These are phyloP conservation scores for Xerocomus minutiporus DNA, from an alignment of 1,284 basidiomycete species.

Conservation along the genomic window DNA sequence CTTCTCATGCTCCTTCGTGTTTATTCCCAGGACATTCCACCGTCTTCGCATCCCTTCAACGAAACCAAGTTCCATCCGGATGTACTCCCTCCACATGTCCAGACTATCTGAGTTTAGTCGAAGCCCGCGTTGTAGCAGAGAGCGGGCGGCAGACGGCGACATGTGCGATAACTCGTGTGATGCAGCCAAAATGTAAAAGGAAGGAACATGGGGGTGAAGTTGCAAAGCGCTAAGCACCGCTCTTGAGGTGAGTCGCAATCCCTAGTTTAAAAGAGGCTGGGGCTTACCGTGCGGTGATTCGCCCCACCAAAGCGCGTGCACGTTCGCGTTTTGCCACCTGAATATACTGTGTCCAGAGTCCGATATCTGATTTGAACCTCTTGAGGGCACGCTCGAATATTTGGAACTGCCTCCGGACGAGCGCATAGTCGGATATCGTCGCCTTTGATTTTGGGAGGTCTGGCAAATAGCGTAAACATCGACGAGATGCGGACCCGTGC, in stretches of 20 bases:
- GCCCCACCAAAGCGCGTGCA: conserved; percentile 76
- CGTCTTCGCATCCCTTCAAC: conserved; percentile 78
- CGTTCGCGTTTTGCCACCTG: conserved; percentile 77
- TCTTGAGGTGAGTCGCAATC: conserved; percentile 4
- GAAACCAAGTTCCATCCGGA: conserved; percentile 88
- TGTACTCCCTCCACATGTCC: conserved; percentile 83
- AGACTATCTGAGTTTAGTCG: conserved; percentile 68
- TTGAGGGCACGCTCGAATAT: conserved; percentile 88
- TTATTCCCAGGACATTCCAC: conserved; percentile 75
- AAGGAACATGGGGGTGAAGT: conserved; percentile 75
- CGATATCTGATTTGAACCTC: conserved; percentile 85
- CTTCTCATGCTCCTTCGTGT: conserved; percentile 29
- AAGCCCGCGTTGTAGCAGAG: conserved; percentile 82
- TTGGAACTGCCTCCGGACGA: conserved; percentile 79
- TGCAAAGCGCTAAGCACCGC: conserved; percentile 64
- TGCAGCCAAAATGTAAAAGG: conserved; percentile 84
- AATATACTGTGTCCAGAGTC: conserved; percentile 86
- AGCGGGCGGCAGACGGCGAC: conserved; percentile 78
- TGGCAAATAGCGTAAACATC: conserved; percentile 21
- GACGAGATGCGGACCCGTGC: background rate
- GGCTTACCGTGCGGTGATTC: conserved; percentile 68
- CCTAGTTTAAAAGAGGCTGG: background rate
- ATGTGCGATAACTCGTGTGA: conserved; percentile 78
- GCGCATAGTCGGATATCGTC: conserved; percentile 77
- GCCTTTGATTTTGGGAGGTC: conserved; percentile 51